Evolutionary conservation across 2,329 filamentous ascomycete species (phyloP).

Genomic region (Talaromyces sp.): DNA sequence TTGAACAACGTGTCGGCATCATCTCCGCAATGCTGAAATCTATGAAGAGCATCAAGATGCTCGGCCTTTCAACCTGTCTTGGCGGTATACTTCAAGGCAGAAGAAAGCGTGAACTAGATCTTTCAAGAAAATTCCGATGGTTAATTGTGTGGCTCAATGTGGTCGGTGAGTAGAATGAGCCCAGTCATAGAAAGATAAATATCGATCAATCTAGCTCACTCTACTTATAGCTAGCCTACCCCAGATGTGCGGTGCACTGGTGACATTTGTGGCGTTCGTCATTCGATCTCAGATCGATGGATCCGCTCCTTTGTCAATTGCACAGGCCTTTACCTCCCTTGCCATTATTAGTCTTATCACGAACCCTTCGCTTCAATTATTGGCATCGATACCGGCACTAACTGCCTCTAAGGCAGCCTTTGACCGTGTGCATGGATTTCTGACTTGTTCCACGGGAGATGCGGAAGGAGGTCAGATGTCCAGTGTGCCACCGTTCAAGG

Average conservation of each 20-base stretch:
- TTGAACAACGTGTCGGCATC: constrained; percentile 46
- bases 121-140: constrained; percentile 38
- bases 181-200: not conserved
- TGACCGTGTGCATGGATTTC: constrained; percentile 1
- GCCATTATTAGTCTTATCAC: constrained; percentile 24
- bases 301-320: constrained; percentile 17
- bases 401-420: constrained; percentile 2
- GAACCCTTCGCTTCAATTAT: constrained; percentile 18
- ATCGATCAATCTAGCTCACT: not conserved
- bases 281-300: constrained; percentile 17
- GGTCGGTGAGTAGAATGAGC: constrained; percentile 24
- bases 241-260: constrained; percentile 36
- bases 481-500: no score
- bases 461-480: not conserved
- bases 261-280: constrained; percentile 20
- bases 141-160: constrained; percentile 38
- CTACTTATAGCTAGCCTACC: constrained; percentile 19
- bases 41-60: constrained; percentile 50
- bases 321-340: constrained; percentile 23
- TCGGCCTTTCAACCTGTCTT: constrained; percentile 41
- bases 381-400: constrained; percentile 28
- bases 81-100: constrained; percentile 34
- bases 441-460: not conserved
- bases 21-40: constrained; percentile 45
- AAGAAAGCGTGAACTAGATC: constrained; percentile 36